Conservation (phyloP, 2,329 filamentous ascomycete genomes). For the Aspergillus tanneri region DNA sequence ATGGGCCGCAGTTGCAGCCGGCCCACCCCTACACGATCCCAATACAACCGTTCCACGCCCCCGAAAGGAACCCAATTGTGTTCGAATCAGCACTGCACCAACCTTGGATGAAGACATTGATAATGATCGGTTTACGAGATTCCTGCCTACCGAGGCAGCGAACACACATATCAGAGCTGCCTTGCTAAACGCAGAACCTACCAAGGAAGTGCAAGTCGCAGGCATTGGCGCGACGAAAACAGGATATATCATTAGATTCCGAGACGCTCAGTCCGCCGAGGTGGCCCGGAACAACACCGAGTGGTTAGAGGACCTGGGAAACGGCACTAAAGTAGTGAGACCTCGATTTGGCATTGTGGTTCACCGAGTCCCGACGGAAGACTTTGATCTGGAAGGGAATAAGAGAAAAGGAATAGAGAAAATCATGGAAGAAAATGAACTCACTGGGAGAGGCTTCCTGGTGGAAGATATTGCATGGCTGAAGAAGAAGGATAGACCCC, state of each 20-base stretch:
- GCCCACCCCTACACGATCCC: too few relatives aligned
- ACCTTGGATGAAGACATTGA: not conserved
- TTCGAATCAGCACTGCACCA: not conserved
- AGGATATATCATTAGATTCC: slow-evolving; percentile 26
- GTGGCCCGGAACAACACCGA: slow-evolving; percentile 22
- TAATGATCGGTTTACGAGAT: not conserved
- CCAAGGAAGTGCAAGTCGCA: slow-evolving; percentile 17
- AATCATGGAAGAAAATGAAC: too few relatives aligned
- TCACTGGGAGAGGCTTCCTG: too few relatives aligned
- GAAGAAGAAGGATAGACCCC: slow-evolving; percentile 23
- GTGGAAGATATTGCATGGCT: too few relatives aligned
- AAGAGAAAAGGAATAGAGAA: too few relatives aligned
- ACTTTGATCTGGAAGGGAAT: too few relatives aligned
- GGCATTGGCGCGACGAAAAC: slow-evolving; percentile 21
- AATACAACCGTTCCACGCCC: not conserved
- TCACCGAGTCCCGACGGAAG: too few relatives aligned
- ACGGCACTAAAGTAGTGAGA: slow-evolving; percentile 22
- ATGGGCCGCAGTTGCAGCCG: not conserved
- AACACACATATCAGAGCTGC: not conserved
- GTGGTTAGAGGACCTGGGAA: slow-evolving; percentile 23
- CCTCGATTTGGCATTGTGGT: slow-evolving; percentile 21
- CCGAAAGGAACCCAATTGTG: too few relatives aligned
- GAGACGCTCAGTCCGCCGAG: too few relatives aligned
- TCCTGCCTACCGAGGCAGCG: not conserved
- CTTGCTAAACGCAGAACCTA: not conserved